Conservation (phyloP, 768 basidiomycete genomes). For the Pleurotus giganteus region DNA sequence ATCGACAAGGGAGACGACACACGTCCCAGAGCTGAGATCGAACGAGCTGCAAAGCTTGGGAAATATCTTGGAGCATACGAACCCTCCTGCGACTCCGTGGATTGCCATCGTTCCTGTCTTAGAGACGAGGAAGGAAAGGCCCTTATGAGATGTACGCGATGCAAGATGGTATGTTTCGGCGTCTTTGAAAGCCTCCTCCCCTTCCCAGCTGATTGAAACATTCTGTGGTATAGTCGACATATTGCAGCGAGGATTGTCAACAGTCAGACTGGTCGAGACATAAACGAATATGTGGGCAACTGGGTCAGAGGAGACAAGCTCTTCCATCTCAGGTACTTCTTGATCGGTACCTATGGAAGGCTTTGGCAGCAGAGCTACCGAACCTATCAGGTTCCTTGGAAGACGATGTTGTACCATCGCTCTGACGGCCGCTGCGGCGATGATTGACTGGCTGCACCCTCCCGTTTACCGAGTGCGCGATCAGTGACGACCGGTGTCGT, state of each 20-base stretch:
- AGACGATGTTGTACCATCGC: no score
- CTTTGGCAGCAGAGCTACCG: no score
- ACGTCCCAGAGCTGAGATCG: slow-evolving; percentile 18
- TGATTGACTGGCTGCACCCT: no score
- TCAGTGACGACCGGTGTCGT: no score
- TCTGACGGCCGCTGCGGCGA: no score
- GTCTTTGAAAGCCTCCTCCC: neutral
- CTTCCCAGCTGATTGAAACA: neutral
- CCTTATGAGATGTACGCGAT: slow-evolving; percentile 2
- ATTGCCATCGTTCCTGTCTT: slow-evolving; percentile 1
- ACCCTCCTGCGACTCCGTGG: neutral
- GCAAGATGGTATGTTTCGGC: neutral
- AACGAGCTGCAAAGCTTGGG: slow-evolving; percentile 20
- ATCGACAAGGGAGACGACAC: slow-evolving; percentile 16
- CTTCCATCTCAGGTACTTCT: no score
- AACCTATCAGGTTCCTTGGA: no score
- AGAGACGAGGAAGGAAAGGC: neutral
- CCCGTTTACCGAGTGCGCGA: no score
- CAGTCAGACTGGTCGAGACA: no score
- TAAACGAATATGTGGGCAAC: no score
- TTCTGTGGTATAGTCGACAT: neutral
- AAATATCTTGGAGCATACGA: slow-evolving; percentile 16
- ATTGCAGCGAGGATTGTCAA: slow-evolving; percentile 3
- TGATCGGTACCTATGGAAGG: no score
- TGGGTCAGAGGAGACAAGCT: no score